Evolutionary conservation across 805 yeast species (phyloP).

Genomic region (Isabelozyma heimii): DNA sequence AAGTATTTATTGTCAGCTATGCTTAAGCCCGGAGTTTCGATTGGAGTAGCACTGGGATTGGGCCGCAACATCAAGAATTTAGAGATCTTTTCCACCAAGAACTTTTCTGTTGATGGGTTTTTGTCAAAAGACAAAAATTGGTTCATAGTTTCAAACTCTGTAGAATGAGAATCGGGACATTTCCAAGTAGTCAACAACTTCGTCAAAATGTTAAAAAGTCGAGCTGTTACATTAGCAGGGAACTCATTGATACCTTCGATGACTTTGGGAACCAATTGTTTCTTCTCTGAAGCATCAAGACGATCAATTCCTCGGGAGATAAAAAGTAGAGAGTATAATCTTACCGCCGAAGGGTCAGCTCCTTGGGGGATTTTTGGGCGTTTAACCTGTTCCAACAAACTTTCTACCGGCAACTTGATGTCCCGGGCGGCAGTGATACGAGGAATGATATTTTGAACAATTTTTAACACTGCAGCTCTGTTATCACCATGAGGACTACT

Average conservation of each 20-base stretch:
- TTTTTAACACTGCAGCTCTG: constrained; percentile 62
- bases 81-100: constrained; percentile 46
- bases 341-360: constrained; percentile 49
- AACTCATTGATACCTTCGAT: constrained; percentile 44
- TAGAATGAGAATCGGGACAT: constrained; percentile 46
- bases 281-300: constrained; percentile 34
- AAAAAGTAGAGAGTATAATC: constrained; percentile 62
- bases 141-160: constrained; percentile 36
- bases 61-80: constrained; percentile 60
- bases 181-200: constrained; percentile 50
- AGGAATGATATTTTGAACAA: constrained; percentile 65
- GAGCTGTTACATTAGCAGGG: constrained; percentile 42
- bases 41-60: constrained; percentile 18
- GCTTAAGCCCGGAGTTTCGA: constrained; percentile 62
- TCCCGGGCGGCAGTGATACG: constrained; percentile 55
- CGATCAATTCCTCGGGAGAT: constrained; percentile 68
- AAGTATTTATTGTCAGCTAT: constrained; percentile 56
- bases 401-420: constrained; percentile 61
- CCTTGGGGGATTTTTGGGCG: constrained; percentile 45
- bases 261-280: constrained; percentile 44
- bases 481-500: constrained; percentile 68
- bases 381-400: constrained; percentile 63
- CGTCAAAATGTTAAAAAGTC: constrained; percentile 60
- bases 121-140: constrained; percentile 34
- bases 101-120: constrained; percentile 38